Base-by-base conservation (phyloP, 78 protist genomes). In the Monosiga brevicollis region DNA sequence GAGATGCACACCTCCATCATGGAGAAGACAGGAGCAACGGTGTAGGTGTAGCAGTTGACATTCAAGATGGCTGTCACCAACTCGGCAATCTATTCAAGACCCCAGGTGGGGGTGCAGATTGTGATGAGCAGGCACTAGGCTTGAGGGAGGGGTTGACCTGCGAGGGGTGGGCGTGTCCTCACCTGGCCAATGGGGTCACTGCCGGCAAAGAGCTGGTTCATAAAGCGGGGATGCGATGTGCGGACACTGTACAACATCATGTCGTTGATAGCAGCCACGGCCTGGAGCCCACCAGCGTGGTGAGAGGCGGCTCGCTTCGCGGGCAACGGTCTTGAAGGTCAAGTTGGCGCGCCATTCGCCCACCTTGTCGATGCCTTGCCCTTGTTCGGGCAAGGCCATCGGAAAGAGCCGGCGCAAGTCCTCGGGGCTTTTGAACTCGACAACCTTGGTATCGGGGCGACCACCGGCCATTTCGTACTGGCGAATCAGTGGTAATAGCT, bases 1-100 rank as follows among this genome's bases (percentile, higher is more conserved):
- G 62, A 49, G 29, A 15, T 15, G 6, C 62, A 0, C 26, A 0
- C 36, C 71, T 90, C 93, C 82, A 90, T 81, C 55, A 84, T 35
- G 11, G 81, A 62, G 62, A 84, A 83, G 29, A 87, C 88, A 25
- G 93, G 93, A 35, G 90, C 85, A 2, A 84, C 80, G 38, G 79
- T 90, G 41, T 84, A 90, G 35, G 93, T 90, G 84, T 87, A 80
- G 77, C 81, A 54, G 79, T 40, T 70, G 35, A 86, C 36, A 62
- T 90, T 90, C n/a, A 87, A 32, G 29, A 39, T 83, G 0, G 87
- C 37, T 15, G 89, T 73, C 39, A 90, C 32, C 83, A 76, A 83
- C 38, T 90, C 93, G 0, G 79, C n/a, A n/a, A n/a, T n/a, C n/a
- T n/a, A n/a, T n/a, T n/a, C n/a, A n/a, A n/a, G n/a, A n/a, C n/a